Evolutionary conservation across 2,329 filamentous ascomycete genomes (phyloP), one percentile per base, ranked within the genome.

Genomic region (Colletotrichum lupini): DNA sequence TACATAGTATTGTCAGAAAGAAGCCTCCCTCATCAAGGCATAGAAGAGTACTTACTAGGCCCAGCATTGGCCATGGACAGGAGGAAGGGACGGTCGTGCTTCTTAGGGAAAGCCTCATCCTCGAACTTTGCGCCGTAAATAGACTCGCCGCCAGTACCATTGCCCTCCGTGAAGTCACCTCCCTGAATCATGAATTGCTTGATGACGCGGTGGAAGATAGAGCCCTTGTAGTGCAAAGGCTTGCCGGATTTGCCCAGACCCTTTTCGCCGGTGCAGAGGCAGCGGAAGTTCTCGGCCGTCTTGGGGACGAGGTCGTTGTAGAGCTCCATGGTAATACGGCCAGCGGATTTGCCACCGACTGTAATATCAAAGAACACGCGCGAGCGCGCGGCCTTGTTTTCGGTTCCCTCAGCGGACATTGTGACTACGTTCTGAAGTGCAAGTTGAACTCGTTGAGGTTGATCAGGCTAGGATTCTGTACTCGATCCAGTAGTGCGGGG

Each of bases 131-230:
- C 93, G 80, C 96, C 96, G 81, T 98, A 99, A 83, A 99, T 98
- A 76, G 94, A 97, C 87, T 98, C 97, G 80, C 96, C 96, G 76
- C 96, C 96, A 30, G 96, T 98, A 76, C 96, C 97, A 82, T 98
- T 96, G 82, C 95, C 95, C 68, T 91, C 92, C 61, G 96, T 99
- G 83, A 99, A 99, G 84, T 98, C 97, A 84, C 97, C 96, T 81
- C 97, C 95, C 86, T 98, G 94, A 80, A 98, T 97, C 96, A 99
- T 98, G 85, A 99, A 99, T 79, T 94, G 91, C 88, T 98, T 98
- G 87, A 99, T 99, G 76, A 99, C 94, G 64, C 96, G 94, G 87
- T 99, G 96, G 88, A 99, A 98, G 78, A 87, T 87, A 74, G 94
- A 97, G 77, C 94, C 93, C 88, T 98, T 98, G 91, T 95, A 99